These are phyloP conservation scores for Pseudodiploospora longispora DNA, from an alignment of 2,329 filamentous ascomycete species.

Conservation along the genomic window DNA sequence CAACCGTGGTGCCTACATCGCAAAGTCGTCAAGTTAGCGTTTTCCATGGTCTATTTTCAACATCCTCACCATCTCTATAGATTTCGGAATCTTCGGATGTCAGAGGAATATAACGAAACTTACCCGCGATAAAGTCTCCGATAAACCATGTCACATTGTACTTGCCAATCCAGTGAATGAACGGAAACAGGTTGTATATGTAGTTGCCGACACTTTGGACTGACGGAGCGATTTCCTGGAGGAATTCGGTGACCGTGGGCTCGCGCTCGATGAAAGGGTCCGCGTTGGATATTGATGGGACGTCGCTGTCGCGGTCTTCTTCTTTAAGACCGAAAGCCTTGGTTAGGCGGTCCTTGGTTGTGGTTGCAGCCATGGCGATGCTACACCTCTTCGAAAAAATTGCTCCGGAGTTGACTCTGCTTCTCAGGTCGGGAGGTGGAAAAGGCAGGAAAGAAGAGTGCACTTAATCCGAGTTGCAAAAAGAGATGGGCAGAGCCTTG, in stretches of 20 bases:
- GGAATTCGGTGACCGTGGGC: constrained; percentile 32
- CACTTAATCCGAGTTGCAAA: too few relatives aligned
- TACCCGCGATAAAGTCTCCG: constrained; percentile 39
- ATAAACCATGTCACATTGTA: constrained; percentile 41
- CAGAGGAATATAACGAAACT: constrained; percentile 9
- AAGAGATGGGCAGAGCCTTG: too few relatives aligned
- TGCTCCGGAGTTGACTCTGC: too few relatives aligned
- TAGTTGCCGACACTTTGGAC: constrained; percentile 23
- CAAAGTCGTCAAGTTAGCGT: constrained; percentile 1
- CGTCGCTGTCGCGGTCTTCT: constrained; percentile 21
- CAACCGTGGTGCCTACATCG: constrained; percentile 34
- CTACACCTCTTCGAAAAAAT: too few relatives aligned
- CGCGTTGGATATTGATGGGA: constrained; percentile 28
- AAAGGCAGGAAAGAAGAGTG: too few relatives aligned
- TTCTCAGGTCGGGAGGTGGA: too few relatives aligned
- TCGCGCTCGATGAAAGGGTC: constrained; percentile 33
- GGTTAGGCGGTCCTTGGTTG: constrained; percentile 20
- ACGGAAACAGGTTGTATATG: constrained; percentile 37
- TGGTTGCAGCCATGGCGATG: constrained; percentile 9
- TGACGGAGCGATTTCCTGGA: constrained; percentile 30
- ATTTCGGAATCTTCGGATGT: not conserved
- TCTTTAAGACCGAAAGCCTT: constrained; percentile 26
- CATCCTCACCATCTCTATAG: not conserved
- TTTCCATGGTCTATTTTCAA: not conserved
- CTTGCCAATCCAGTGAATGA: constrained; percentile 40